Evolutionary conservation across 345 rosid species (phyloP).

Genomic region (Eucalyptus microcorys): DNA sequence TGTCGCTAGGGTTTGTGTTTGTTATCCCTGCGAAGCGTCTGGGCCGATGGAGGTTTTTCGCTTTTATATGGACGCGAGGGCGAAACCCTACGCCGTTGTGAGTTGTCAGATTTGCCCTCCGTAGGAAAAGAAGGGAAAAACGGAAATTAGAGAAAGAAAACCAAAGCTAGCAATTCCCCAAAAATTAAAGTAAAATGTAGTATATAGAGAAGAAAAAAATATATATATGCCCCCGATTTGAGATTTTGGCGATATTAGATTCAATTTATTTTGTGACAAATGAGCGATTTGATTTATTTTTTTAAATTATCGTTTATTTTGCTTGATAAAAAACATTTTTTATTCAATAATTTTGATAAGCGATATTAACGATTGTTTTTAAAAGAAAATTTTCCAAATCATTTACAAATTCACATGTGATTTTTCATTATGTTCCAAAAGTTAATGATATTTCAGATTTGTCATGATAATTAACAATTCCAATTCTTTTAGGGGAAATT

Average conservation of each 20-base stretch:
- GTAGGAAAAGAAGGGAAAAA: neutral
- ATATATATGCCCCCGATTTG: neutral
- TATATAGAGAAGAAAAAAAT: neutral
- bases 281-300: accelerated
- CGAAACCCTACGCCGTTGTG: neutral
- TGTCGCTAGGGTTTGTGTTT: neutral
- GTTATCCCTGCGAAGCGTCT: neutral
- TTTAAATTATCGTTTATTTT: too few species aligned
- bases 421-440: neutral
- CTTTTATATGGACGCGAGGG: neutral
- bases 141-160: neutral
- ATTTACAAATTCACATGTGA: neutral
- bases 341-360: too few species aligned
- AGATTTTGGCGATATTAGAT: neutral
- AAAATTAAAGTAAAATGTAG: neutral
- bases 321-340: too few species aligned
- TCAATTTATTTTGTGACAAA: too few species aligned
- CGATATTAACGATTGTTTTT: accelerated
- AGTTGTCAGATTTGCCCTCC: neutral
- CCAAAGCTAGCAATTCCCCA: neutral
- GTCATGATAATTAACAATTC: neutral
- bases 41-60: neutral
- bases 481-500: neutral
- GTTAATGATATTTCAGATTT: neutral
- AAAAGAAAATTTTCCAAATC: too few species aligned